Evolutionary conservation across 73 alveolate species (phyloP), one percentile per base, ranked within the genome.

Genomic region (Symbiodinium pilosum): DNA sequence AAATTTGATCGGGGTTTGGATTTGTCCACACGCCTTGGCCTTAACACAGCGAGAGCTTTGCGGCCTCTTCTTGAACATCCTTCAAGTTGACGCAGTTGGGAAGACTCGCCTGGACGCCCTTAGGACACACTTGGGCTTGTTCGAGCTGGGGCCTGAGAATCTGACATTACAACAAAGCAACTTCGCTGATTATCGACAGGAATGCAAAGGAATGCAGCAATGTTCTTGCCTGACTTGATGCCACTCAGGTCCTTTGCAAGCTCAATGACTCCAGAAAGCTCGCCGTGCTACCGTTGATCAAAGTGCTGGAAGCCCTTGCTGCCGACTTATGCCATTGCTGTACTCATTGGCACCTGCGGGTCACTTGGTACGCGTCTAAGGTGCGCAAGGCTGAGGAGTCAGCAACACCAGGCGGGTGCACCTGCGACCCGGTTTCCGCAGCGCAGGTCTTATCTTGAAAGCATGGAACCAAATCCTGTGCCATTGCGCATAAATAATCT

Each of bases 261-360:
- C 92, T 92, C 44, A 92, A 92, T 92, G 98, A 92, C 98, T 92
- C 92, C 0, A 84, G 92, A 8, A 92, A 92, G 98, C 92, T 92
- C n/a, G 98, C 98, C 26, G 98, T 92, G 84, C 92, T 92, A 26
- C 98, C 98, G 28, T 43, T 92, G 84, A 92, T 92, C 83, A 92
- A 92, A 36, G 98, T 89, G 73, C 77, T 89, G 52, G 96, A 89
- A 89, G 96, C 96, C 42, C 77, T 89, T 41, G 95, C 44, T 56
- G 39, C 18, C 87, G 56, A 52, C 87, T 39, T 4, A 81, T 18
- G 86, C 42, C 86, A 16, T 30, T 34, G n/a, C 38, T 20, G 11
- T 20, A 4, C 38, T 11, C 6, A 34, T 64, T 20, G 44, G 36
- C 26, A 83, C 0, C 7, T 38, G 92, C 34, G 92, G 26, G 26